A percentile compares a stretch with the other conserved stretches of the same genome.
These are phyloP conservation scores for Mortierella sp. DNA, from an alignment of 371 early-diverging fungal genomes.

Conservation along the genomic window DNA sequence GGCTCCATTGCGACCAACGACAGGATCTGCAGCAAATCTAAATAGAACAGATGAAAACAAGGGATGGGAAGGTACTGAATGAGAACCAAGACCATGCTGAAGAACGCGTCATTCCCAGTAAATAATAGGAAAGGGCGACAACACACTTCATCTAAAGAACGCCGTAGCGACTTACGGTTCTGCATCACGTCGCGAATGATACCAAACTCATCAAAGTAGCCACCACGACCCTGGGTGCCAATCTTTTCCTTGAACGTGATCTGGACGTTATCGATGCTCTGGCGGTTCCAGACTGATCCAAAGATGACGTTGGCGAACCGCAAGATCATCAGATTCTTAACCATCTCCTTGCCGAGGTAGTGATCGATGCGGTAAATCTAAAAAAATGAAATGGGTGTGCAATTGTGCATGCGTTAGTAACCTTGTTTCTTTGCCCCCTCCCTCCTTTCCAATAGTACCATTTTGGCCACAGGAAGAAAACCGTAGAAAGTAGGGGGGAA, in stretches of 20 bases:
- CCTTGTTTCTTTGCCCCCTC: not conserved
- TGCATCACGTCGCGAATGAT: slow-evolving; percentile 99
- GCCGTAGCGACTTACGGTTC: slow-evolving; percentile 76
- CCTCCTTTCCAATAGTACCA: not conserved
- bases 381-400: not conserved
- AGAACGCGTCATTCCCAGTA: not conserved
- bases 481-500: not conserved
- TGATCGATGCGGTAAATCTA: slow-evolving; percentile 98
- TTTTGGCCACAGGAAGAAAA: not conserved
- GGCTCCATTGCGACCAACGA: slow-evolving; percentile 95
- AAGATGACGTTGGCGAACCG: slow-evolving; percentile 96
- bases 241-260: slow-evolving; percentile 99
- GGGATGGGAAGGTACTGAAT: not conserved
- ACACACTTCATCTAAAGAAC: not conserved
- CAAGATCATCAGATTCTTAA: slow-evolving; percentile 95
- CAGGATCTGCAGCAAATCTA: slow-evolving; percentile 92
- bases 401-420: not conserved
- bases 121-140: not conserved
- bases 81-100: not conserved
- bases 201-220: slow-evolving; percentile 99
- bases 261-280: slow-evolving; percentile 94
- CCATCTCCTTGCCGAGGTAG: slow-evolving; percentile 99
- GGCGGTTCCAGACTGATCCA: slow-evolving; percentile 93
- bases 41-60: not conserved
- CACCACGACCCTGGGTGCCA: slow-evolving; percentile 98